Evolutionary conservation across 805 yeast species (phyloP).

Genomic region (Torulaspora quercuum): DNA sequence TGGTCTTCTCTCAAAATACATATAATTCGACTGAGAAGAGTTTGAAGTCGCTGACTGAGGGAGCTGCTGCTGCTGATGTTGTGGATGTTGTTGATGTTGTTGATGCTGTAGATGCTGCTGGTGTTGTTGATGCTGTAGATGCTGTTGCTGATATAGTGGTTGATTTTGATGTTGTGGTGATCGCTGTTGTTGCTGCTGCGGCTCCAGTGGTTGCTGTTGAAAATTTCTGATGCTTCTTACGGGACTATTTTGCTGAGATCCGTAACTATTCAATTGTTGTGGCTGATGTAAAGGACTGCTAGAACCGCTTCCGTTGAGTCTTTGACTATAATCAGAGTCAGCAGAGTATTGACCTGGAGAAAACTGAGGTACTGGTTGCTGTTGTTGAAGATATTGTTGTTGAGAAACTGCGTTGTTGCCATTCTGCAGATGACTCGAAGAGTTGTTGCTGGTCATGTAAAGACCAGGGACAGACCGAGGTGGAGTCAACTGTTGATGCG

Average conservation of each 20-base stretch:
- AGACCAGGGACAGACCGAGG: slow-evolving; percentile 29
- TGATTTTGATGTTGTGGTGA: slow-evolving; percentile 34
- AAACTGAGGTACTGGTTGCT: slow-evolving; percentile 17
- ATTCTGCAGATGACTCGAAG: slow-evolving; percentile 25
- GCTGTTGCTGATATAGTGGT: slow-evolving; percentile 25
- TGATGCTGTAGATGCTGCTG: slow-evolving; percentile 34
- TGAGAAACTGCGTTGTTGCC: slow-evolving; percentile 10
- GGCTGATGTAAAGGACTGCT: slow-evolving; percentile 32
- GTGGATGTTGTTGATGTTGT: slow-evolving; percentile 23
- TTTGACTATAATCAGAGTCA: slow-evolving; percentile 27
- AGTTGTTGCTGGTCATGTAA: slow-evolving; percentile 32
- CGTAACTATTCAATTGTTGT: slow-evolving; percentile 21
- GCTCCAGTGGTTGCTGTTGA: slow-evolving; percentile 35
- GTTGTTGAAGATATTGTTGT: slow-evolving; percentile 6
- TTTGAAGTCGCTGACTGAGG: slow-evolving; percentile 19
- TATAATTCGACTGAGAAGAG: slow-evolving; percentile 43
- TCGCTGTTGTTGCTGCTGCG: slow-evolving; percentile 34
- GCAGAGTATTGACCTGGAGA: slow-evolving; percentile 33
- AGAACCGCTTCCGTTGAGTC: slow-evolving; percentile 19
- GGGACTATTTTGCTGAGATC: slow-evolving; percentile 25
- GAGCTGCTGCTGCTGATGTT: slow-evolving; percentile 25
- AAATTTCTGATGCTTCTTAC: slow-evolving; percentile 24
- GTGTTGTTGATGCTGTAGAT: slow-evolving; percentile 33
- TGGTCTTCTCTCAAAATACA: slow-evolving; percentile 79
- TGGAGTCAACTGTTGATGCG: slow-evolving; percentile 23